phyloP scores from a whole-genome alignment of 1,284 basidiomycete genomes.

The Ustilago tritici region DNA sequence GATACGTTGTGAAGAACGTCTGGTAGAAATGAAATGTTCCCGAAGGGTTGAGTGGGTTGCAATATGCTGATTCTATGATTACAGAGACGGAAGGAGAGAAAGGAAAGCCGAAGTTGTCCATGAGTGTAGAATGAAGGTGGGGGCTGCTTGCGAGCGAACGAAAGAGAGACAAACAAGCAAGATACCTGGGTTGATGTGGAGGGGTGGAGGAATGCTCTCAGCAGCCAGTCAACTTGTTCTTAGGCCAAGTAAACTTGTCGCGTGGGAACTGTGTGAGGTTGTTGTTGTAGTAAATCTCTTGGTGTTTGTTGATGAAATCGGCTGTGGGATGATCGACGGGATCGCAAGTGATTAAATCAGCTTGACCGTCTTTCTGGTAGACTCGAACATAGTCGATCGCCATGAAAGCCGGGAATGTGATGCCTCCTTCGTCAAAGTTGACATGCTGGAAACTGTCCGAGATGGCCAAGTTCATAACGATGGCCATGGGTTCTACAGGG shows the following conservation, averaged over 20 bases:
- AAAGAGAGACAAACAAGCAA: not conserved
- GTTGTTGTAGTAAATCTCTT: slow-evolving; percentile 63
- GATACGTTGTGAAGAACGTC: not conserved
- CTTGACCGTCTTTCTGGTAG: slow-evolving; percentile 62
- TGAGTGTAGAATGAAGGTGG: slow-evolving; percentile 4
- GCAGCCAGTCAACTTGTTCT: slow-evolving; percentile 58
- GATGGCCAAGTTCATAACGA: slow-evolving; percentile 65
- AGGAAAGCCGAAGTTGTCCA: slow-evolving; percentile 6
- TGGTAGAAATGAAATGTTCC: not conserved
- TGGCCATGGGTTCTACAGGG: slow-evolving; percentile 66
- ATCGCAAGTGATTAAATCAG: slow-evolving; percentile 54
- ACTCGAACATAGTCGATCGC: slow-evolving; percentile 62
- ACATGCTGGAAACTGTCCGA: slow-evolving; percentile 63
- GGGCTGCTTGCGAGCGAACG: not conserved
- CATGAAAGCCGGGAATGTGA: slow-evolving; percentile 59
- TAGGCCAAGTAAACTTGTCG: slow-evolving; percentile 57
- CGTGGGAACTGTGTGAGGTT: slow-evolving; percentile 61
- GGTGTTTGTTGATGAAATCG: slow-evolving; percentile 63
- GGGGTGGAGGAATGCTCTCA: slow-evolving; percentile 9
- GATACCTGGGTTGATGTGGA: not conserved
- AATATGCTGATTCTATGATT: not conserved
- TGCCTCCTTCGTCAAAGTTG: slow-evolving; percentile 46
- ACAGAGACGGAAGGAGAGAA: not conserved
- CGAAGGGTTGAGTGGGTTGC: not conserved
- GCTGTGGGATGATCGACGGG: slow-evolving; percentile 64